A percentile compares a stretch with the other conserved stretches of the same genome.
Conservation (phyloP, 768 basidiomycete species). For the Lentinula guzmanii region DNA sequence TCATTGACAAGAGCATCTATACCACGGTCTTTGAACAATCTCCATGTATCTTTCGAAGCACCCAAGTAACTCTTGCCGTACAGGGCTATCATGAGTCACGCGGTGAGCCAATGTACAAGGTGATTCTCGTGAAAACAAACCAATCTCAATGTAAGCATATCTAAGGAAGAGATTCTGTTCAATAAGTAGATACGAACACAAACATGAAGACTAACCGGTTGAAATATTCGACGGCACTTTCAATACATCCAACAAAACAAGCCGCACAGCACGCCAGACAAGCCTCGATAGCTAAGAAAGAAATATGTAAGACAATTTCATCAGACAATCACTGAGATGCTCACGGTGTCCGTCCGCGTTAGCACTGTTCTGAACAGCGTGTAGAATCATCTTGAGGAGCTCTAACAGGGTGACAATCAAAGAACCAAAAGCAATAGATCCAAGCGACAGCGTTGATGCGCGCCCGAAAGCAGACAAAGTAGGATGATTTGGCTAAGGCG, state of each 20-base stretch:
- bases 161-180: conserved; percentile 19
- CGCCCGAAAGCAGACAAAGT: conserved; percentile 66
- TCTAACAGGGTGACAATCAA: conserved; percentile 80
- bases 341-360: conserved; percentile 60
- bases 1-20: conserved; percentile 83
- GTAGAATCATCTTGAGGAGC: conserved; percentile 55
- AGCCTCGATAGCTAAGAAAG: conserved; percentile 54
- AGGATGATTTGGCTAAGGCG: conserved; percentile 58
- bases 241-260: conserved; percentile 70
- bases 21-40: conserved; percentile 67
- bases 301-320: neutral
- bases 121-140: conserved; percentile 23
- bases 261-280: conserved; percentile 74
- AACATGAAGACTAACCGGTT: conserved; percentile 44
- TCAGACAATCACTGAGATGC: conserved; percentile 18
- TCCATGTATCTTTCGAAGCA: conserved; percentile 84
- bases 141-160: conserved; percentile 83
- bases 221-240: conserved; percentile 69
- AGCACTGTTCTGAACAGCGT: conserved; percentile 52
- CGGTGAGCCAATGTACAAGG: neutral
- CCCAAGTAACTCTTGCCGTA: conserved; percentile 81
- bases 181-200: neutral
- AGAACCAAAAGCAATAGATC: conserved; percentile 81
- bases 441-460: conserved; percentile 73
- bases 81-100: conserved; percentile 38